A percentile compares a stretch with the other conserved stretches of the same genome.
phyloP scores from a whole-genome alignment of 257 asterid species.

The Lithospermum erythrorhizon region DNA sequence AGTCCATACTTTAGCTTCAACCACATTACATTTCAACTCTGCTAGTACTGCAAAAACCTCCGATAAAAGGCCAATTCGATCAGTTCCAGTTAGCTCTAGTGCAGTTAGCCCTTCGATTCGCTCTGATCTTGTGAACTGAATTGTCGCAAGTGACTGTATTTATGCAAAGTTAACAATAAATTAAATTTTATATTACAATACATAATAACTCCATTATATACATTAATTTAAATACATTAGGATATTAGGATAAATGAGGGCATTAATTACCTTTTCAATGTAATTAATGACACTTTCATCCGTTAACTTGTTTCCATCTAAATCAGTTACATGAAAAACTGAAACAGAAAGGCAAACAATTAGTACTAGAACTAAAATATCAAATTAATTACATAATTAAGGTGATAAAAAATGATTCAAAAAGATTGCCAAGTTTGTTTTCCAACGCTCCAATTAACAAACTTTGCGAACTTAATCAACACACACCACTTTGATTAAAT shows the following conservation, averaged over 20 bases:
- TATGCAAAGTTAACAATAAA: neutral
- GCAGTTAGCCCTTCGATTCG: slow-evolving; percentile 67
- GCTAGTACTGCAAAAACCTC: slow-evolving; percentile 89
- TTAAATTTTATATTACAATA: neutral
- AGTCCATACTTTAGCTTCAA: slow-evolving; percentile 85
- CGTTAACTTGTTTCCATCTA: slow-evolving; percentile 79
- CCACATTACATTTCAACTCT: slow-evolving; percentile 57
- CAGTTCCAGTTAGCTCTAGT: slow-evolving; percentile 76
- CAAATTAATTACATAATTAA: neutral
- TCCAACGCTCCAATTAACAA: too few species aligned
- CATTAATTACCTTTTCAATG: slow-evolving; percentile 67
- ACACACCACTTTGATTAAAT: too few species aligned
- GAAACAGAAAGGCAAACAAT: slow-evolving; percentile 35
- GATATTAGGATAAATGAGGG: neutral
- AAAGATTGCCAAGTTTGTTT: too few species aligned
- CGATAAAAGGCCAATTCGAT: slow-evolving; percentile 74
- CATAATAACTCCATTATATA: neutral
- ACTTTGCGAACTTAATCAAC: too few species aligned
- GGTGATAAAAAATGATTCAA: too few species aligned
- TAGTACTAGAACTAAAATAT: slow-evolving; percentile 4
- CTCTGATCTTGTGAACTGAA: slow-evolving; percentile 51
- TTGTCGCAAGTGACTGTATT: slow-evolving; percentile 70
- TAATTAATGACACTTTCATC: slow-evolving; percentile 73
- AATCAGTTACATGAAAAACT: slow-evolving; percentile 96
- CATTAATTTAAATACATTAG: neutral